Conservation (phyloP, 2,329 filamentous ascomycete species). For the Magnaporthiopsis incrustans region DNA sequence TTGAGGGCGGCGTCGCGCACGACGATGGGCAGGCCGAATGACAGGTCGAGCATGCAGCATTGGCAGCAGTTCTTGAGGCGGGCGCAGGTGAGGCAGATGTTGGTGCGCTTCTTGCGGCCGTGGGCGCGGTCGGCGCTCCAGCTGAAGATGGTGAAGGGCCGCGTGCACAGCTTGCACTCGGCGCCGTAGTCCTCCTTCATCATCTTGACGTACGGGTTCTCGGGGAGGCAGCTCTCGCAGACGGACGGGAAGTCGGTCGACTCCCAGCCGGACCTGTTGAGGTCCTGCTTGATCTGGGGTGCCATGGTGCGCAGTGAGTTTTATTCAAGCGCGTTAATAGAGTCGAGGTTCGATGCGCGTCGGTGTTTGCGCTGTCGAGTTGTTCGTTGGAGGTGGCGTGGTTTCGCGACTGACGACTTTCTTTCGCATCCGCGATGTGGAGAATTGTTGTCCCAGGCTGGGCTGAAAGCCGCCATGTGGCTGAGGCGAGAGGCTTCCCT, state of each 20-base stretch:
- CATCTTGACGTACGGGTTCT: conserved; percentile 98
- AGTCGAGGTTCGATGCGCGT: background rate
- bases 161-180: conserved; percentile 81
- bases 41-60: conserved; percentile 96
- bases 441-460: background rate
- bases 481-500: background rate
- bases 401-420: background rate
- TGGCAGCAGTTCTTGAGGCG: conserved; percentile 98
- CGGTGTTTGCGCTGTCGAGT: background rate
- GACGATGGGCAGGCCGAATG: conserved; percentile 89
- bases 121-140: conserved; percentile 89
- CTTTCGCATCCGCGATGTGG: background rate
- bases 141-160: conserved; percentile 90
- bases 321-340: background rate
- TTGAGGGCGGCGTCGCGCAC: conserved; percentile 94
- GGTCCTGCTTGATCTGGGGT: conserved; percentile 89
- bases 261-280: conserved; percentile 95
- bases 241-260: conserved; percentile 84
- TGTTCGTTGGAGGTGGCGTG: background rate
- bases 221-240: conserved; percentile 87
- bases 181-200: conserved; percentile 93
- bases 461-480: background rate
- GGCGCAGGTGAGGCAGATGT: conserved; percentile 93
- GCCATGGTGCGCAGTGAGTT: conserved; percentile 46
- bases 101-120: conserved; percentile 84